Conservation (phyloP, 768 basidiomycete species). For the Steccherinum ochraceum region DNA sequence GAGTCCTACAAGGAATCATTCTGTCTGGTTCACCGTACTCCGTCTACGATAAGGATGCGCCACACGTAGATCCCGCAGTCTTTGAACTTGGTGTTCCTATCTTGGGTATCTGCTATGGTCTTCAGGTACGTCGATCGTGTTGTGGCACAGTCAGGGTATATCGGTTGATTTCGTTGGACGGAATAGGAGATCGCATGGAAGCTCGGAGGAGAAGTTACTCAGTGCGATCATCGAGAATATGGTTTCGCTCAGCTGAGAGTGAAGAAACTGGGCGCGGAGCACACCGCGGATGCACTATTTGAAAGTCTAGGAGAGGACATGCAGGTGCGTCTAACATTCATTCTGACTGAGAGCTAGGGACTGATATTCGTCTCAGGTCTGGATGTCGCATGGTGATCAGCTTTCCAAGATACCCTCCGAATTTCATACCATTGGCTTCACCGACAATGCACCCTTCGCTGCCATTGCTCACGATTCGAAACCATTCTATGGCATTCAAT, state of each 20-base stretch:
- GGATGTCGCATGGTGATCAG: constrained; percentile 99
- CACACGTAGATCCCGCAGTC: constrained; percentile 89
- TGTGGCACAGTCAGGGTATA: not conserved
- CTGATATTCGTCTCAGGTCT: constrained; percentile 54
- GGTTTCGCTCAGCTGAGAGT: constrained; percentile 84
- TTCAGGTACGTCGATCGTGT: constrained; percentile 83
- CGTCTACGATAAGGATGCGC: constrained; percentile 89
- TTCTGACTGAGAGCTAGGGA: no score
- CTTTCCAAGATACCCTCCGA: constrained; percentile 72
- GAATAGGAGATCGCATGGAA: constrained; percentile 89
- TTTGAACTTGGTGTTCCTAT: constrained; percentile 87
- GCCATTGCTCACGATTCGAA: constrained; percentile 89
- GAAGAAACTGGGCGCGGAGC: constrained; percentile 47
- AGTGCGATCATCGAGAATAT: constrained; percentile 91
- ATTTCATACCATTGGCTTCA: constrained; percentile 86
- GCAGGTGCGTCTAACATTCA: constrained; percentile 52
- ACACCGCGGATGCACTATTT: constrained; percentile 69
- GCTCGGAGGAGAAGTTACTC: constrained; percentile 75
- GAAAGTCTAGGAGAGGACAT: constrained; percentile 83
- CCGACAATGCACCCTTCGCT: constrained; percentile 83
- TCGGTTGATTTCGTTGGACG: no score
- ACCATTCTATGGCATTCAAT: constrained; percentile 93
- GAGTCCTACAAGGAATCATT: constrained; percentile 64
- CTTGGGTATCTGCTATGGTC: constrained; percentile 95
- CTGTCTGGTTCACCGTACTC: constrained; percentile 98